Conservation (phyloP, 306 rosid genomes). For the Neltuma alba region DNA sequence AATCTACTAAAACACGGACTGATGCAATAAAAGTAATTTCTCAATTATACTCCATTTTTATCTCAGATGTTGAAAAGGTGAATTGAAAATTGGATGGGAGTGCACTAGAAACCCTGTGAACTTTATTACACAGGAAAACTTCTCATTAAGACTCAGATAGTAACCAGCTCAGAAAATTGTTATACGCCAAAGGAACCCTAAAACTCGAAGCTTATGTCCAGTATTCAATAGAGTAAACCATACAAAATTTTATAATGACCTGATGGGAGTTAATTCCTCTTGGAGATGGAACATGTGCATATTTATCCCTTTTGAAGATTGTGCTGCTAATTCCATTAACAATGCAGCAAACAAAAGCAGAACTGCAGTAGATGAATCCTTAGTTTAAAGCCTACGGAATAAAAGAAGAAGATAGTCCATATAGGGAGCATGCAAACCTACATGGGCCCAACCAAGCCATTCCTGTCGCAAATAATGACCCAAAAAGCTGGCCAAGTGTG, state of each 20-base stretch:
- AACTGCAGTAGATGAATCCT: conserved; percentile 45
- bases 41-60: background rate
- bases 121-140: conserved; percentile 4
- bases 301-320: conserved; percentile 79
- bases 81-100: background rate
- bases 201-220: conserved; percentile 18
- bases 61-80: conserved; percentile 6
- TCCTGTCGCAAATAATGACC: conserved; percentile 88
- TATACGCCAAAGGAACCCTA: background rate
- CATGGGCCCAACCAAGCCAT: conserved; percentile 96
- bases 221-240: conserved; percentile 8
- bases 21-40: background rate
- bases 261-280: conserved; percentile 71
- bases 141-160: background rate
- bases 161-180: background rate
- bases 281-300: conserved; percentile 46
- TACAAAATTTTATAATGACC: conserved; percentile 47
- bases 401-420: conserved; percentile 7
- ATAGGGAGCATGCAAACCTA: conserved; percentile 46
- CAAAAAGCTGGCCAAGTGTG: conserved; percentile 97
- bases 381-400: conserved; percentile 2
- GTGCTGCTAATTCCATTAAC: conserved; percentile 94
- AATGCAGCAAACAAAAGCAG: conserved; percentile 87
- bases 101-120: conserved; percentile 4
- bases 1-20: background rate